Percentiles rank a stretch among this genome's conserved stretches.
Evolutionary conservation across 1,284 basidiomycete species (phyloP).

Genomic region (Inonotus hispidus): DNA sequence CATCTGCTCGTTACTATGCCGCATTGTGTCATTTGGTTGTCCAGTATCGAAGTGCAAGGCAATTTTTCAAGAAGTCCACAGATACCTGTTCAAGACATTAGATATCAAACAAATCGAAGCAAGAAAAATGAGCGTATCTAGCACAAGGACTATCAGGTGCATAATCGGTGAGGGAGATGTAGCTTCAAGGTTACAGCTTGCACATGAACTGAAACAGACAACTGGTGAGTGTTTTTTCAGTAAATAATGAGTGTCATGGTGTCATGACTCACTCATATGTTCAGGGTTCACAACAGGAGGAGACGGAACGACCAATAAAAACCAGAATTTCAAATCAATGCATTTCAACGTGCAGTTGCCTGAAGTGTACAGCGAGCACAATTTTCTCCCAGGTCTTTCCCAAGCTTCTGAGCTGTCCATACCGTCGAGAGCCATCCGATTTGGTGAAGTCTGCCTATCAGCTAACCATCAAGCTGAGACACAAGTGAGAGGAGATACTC

Average conservation of each 20-base stretch:
- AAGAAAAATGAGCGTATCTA: neutral
- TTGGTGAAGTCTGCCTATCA: neutral
- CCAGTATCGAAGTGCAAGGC: too few species aligned
- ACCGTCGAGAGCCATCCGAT: neutral
- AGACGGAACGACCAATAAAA: constrained; percentile 20
- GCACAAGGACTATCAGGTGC: neutral
- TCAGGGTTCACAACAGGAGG: constrained; percentile 7
- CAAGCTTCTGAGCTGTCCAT: neutral
- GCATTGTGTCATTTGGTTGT: too few species aligned
- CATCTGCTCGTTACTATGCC: too few species aligned
- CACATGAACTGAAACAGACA: too few species aligned
- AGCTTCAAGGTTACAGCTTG: too few species aligned
- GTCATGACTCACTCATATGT: neutral
- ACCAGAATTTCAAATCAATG: constrained; percentile 20
- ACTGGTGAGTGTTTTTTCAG: too few species aligned
- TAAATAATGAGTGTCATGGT: neutral
- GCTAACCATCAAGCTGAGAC: neutral
- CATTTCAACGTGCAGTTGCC: constrained; percentile 8
- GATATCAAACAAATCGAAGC: neutral
- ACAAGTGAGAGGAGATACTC: neutral
- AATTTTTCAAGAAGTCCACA: too few species aligned
- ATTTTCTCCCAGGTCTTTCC: neutral
- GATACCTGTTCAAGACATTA: neutral
- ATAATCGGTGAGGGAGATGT: neutral
- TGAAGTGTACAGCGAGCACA: neutral